Evolutionary conservation across 2,329 filamentous ascomycete genomes (phyloP).

Genomic region (Chaetomiaceae sp.): DNA sequence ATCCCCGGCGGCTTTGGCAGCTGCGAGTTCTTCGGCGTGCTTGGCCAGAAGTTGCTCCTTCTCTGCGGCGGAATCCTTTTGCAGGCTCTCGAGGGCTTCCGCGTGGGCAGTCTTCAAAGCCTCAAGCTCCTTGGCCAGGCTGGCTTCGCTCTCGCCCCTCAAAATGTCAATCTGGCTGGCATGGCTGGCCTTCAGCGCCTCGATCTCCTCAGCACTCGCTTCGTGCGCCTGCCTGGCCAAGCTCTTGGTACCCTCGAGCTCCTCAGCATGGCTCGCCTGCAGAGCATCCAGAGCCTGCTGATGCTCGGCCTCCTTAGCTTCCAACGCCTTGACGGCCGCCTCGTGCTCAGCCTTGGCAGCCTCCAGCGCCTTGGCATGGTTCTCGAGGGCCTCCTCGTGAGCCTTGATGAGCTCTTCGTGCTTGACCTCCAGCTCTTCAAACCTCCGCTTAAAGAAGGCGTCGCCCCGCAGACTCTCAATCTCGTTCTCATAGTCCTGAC

Average conservation of each 20-base stretch:
- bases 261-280: constrained; percentile 54
- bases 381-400: constrained; percentile 34
- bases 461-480: constrained; percentile 61
- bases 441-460: constrained; percentile 61
- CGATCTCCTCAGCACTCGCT: constrained; percentile 46
- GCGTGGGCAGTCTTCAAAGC: constrained; percentile 42
- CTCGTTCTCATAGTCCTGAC: constrained; percentile 60
- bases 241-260: constrained; percentile 53
- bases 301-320: constrained; percentile 49
- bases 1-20: constrained; percentile 26
- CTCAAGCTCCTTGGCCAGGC: constrained; percentile 34
- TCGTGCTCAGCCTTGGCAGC: constrained; percentile 42
- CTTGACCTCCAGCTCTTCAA: constrained; percentile 55
- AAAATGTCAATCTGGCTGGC: constrained; percentile 39
- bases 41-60: constrained; percentile 36
- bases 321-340: constrained; percentile 42
- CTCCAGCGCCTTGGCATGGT: constrained; percentile 41
- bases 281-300: constrained; percentile 52
- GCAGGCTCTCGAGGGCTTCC: constrained; percentile 40
- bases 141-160: constrained; percentile 29
- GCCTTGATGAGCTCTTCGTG: constrained; percentile 45
- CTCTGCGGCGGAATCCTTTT: constrained; percentile 38
- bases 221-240: constrained; percentile 47
- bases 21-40: constrained; percentile 29
- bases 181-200: constrained; percentile 51